Base-by-base conservation (phyloP, 805 yeast species). In the Sugiyamaella mastotermitis region DNA sequence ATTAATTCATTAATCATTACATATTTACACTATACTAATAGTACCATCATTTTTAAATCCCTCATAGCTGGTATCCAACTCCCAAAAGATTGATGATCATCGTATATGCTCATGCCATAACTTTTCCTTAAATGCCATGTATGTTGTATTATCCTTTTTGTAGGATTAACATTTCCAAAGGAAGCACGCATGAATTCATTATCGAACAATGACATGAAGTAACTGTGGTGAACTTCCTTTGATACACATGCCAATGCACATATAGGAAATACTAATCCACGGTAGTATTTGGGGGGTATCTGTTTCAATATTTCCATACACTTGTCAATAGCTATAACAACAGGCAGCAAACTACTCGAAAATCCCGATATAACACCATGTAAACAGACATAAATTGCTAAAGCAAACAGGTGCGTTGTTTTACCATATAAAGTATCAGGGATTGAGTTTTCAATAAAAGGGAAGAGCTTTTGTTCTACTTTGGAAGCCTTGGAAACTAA, bases 291-390 rank as follows among this genome's bases (percentile, higher is more conserved):
- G 6, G 17, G 17, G 4, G 42, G 42, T 16, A 39, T 39, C 15
- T 35, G 13, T 7, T 39, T 22, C 3, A 39, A 14, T 5, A 39
- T 6, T 6, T 11, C 13, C 3, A 39, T 21, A n/a, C 26, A 35
- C n/a, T 22, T 27, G 3, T 35, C 36, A 13, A 40, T 35, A 18
- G 43, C 42, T 9, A 15, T 30, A 10, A 20, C n/a, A 10, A 40
- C 23, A 22, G 35, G 41, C 4, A 31, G 26, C 13, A 33, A 6
- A 6, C 36, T 27, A 7, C 35, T 33, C 10, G 33, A 36, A 17
- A 24, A 40, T 11, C 41, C 43, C 11, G 41, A 35, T n/a, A 35
- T 30, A 4, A 31, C 23, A 11, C 43, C 43, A 40, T 40, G 22
- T 13, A 40, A 21, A 19, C 22, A 40, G 5, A 31, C 22, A 7